These are phyloP conservation scores for Ophiostoma novo-ulmi DNA, from an alignment of 2,329 filamentous ascomycete species.

Conservation along the genomic window DNA sequence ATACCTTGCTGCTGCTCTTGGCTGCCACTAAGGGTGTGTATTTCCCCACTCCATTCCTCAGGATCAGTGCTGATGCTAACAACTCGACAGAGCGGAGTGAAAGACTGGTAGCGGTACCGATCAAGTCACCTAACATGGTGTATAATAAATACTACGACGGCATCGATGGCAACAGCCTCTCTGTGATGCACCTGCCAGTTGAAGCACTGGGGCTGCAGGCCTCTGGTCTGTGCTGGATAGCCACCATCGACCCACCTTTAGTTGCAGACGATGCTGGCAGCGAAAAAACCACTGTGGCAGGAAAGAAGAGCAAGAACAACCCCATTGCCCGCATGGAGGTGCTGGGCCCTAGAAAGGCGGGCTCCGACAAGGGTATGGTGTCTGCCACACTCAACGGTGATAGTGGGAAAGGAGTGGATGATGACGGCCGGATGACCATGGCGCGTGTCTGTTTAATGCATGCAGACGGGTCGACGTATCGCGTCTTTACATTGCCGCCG, in stretches of 20 bases:
- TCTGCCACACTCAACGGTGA: background rate
- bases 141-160: conserved; percentile 18
- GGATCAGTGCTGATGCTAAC: background rate
- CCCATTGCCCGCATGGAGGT: conserved; percentile 46
- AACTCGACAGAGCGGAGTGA: conserved; percentile 17
- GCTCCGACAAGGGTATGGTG: background rate
- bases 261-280: background rate
- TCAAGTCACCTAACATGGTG: conserved; percentile 17
- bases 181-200: background rate
- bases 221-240: conserved; percentile 24
- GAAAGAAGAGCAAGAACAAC: conserved; percentile 10
- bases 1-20: conserved; percentile 56
- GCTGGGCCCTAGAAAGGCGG: conserved; percentile 36
- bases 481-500: conserved; percentile 43
- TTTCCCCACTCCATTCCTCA: background rate
- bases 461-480: conserved; percentile 44
- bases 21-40: conserved; percentile 33
- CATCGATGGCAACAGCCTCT: background rate
- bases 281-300: background rate
- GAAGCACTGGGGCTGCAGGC: conserved; percentile 3
- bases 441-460: conserved; percentile 49
- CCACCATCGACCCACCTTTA: conserved; percentile 7
- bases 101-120: conserved; percentile 24
- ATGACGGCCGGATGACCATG: conserved; percentile 34
- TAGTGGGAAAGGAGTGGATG: background rate